Conservation (phyloP, 1,284 basidiomycete genomes). For the Sparassis latifolia region DNA sequence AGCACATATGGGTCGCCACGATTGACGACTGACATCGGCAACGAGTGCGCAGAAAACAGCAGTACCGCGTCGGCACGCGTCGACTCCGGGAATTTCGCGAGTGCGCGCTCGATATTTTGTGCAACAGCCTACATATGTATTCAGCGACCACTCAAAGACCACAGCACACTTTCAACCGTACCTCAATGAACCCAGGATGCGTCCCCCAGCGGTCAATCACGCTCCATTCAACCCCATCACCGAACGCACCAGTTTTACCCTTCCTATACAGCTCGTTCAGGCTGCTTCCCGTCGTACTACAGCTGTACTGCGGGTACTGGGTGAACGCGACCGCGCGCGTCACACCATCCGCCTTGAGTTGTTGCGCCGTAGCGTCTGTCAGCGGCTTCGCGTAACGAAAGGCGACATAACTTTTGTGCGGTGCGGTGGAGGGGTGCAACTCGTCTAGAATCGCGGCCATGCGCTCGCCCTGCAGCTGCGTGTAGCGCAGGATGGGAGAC, state of each 20-base stretch:
- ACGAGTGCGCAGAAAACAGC: constrained; percentile 95
- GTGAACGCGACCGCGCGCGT: constrained; percentile 93
- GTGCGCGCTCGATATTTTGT: constrained; percentile 79
- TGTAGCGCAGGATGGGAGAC: constrained; percentile 95
- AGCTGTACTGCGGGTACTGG: constrained; percentile 99
- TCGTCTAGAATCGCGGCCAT: constrained; percentile 94
- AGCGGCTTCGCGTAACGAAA: constrained; percentile 92
- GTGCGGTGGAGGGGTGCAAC: constrained; percentile 85
- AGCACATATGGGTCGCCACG: constrained; percentile 96
- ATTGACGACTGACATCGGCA: constrained; percentile 96
- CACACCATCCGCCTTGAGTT: constrained; percentile 90
- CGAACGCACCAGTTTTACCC: constrained; percentile 48
- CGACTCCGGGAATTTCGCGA: constrained; percentile 75
- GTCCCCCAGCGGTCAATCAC: constrained; percentile 98
- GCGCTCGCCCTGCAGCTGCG: constrained; percentile 80
- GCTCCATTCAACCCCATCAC: constrained; percentile 84
- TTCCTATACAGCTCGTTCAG: constrained; percentile 86
- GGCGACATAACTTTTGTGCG: constrained; percentile 94
- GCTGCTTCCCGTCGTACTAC: constrained; percentile 95
- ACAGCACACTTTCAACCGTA: constrained; percentile 29
- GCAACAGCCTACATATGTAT: constrained; percentile 67
- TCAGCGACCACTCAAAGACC: neutral
- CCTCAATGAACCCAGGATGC: constrained; percentile 90
- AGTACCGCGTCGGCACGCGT: constrained; percentile 74
- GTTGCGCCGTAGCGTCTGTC: constrained; percentile 76